Percentiles rank a stretch among this genome's conserved stretches.
These are phyloP conservation scores for Coprinopsis marcescibilis DNA, from an alignment of 768 basidiomycete species.

Conservation along the genomic window DNA sequence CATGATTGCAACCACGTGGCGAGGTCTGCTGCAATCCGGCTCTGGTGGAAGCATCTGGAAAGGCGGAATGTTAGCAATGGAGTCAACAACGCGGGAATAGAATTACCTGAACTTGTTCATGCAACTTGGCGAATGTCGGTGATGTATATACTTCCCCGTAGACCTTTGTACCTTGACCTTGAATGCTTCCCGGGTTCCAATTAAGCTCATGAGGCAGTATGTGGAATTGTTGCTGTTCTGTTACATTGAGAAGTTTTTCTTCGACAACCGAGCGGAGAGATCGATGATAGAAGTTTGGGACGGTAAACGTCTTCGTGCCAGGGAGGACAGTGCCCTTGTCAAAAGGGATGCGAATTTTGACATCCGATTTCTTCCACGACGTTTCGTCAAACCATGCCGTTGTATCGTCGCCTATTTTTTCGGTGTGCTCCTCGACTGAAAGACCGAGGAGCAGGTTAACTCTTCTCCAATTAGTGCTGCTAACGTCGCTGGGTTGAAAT, in stretches of 20 bases:
- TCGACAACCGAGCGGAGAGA: not conserved
- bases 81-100: no score
- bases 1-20: slow-evolving; percentile 21
- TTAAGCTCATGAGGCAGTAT: not conserved
- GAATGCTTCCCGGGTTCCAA: not conserved
- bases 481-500: not conserved
- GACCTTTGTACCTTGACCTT: not conserved
- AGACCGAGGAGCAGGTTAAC: not conserved
- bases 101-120: not conserved
- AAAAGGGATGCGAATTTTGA: not conserved
- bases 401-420: not conserved
- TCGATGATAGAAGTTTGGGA: not conserved
- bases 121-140: not conserved
- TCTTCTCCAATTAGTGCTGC: not conserved
- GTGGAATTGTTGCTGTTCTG: not conserved
- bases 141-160: not conserved
- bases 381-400: not conserved
- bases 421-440: not conserved
- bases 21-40: slow-evolving; percentile 9
- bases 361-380: not conserved
- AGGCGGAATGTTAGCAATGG: no score
- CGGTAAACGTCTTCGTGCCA: not conserved
- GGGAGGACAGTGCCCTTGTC: not conserved
- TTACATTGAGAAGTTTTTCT: not conserved
- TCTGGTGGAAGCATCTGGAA: not conserved